These are phyloP conservation scores for Funneliformis mosseae DNA, from an alignment of 192 early-diverging fungal species.

Conservation along the genomic window DNA sequence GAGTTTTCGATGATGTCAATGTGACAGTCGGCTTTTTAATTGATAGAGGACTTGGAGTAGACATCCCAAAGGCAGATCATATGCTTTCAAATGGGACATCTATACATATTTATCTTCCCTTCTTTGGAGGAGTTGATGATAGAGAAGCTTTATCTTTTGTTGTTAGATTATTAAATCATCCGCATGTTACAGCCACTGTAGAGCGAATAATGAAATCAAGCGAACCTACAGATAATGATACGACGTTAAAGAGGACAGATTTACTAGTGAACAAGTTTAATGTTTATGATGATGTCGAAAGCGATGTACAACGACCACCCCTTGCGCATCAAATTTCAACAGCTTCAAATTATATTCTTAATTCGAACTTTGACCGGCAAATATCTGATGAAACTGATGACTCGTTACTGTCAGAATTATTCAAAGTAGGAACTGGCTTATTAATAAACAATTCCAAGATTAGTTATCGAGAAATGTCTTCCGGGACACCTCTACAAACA, in stretches of 20 bases:
- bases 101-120: conserved; percentile 63
- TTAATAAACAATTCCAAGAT: conserved; percentile 36
- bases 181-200: conserved; percentile 47
- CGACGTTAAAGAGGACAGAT: not conserved
- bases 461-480: conserved; percentile 34
- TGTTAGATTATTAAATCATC: conserved; percentile 48
- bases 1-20: conserved; percentile 41
- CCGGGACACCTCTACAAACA: conserved; percentile 42
- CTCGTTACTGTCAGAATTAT: conserved; percentile 3
- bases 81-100: not conserved
- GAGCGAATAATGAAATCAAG: conserved; percentile 46
- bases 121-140: conserved; percentile 76
- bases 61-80: conserved; percentile 38
- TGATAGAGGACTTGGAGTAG: conserved; percentile 72
- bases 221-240: conserved; percentile 17
- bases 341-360: conserved; percentile 6
- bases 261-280: not conserved
- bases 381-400: conserved; percentile 15
- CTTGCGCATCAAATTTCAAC: conserved; percentile 30
- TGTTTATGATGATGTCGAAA: too few relatives aligned
- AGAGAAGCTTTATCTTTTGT: conserved; percentile 60
- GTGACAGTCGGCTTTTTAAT: conserved; percentile 66
- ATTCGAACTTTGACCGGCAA: conserved; percentile 13
- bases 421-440: not conserved
- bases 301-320: not conserved